Evolutionary conservation across 1,284 basidiomycete species (phyloP).

Genomic region (Pisolithus thermaeus): DNA sequence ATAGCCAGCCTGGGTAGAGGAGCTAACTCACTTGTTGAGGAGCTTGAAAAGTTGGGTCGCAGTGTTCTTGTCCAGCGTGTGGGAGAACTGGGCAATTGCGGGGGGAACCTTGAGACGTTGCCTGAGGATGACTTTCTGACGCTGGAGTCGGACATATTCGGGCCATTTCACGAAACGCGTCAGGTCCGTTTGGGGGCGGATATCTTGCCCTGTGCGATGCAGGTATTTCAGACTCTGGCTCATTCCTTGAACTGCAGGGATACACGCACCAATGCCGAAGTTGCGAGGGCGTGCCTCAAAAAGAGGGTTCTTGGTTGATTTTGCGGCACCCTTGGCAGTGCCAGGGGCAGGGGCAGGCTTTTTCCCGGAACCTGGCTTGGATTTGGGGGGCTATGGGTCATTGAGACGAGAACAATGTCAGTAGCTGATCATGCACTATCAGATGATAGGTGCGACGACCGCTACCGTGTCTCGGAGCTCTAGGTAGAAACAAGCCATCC

Average conservation of each 20-base stretch:
- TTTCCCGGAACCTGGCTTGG: conserved; percentile 65
- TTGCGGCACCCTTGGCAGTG: conserved; percentile 56
- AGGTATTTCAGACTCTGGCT: not conserved
- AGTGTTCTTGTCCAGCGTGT: conserved; percentile 99
- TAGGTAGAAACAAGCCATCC: conserved; percentile 38
- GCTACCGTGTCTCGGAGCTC: conserved; percentile 65
- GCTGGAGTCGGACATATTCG: conserved; percentile 96
- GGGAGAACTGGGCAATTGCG: conserved; percentile 95
- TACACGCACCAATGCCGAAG: conserved; percentile 86
- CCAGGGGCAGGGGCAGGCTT: conserved; percentile 76
- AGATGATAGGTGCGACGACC: conserved; percentile 22
- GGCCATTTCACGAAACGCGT: conserved; percentile 99
- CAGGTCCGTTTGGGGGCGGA: conserved; percentile 87
- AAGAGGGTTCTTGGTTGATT: conserved; percentile 90
- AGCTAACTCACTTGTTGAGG: conserved; percentile 75
- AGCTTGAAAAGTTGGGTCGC: conserved; percentile 98
- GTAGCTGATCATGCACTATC: conserved; percentile 31
- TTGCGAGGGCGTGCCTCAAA: conserved; percentile 89
- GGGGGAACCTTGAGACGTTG: conserved; percentile 99
- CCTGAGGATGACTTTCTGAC: conserved; percentile 98
- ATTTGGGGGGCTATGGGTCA: conserved; percentile 74
- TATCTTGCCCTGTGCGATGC: conserved; percentile 73
- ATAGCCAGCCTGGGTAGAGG: accelerated
- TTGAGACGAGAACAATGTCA: conserved; percentile 70
- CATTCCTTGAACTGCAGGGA: not conserved